Percentiles rank a stretch among this genome's conserved stretches.
phyloP scores from a whole-genome alignment of 768 basidiomycete species.

The Phlebiopsis flavidoalba region DNA sequence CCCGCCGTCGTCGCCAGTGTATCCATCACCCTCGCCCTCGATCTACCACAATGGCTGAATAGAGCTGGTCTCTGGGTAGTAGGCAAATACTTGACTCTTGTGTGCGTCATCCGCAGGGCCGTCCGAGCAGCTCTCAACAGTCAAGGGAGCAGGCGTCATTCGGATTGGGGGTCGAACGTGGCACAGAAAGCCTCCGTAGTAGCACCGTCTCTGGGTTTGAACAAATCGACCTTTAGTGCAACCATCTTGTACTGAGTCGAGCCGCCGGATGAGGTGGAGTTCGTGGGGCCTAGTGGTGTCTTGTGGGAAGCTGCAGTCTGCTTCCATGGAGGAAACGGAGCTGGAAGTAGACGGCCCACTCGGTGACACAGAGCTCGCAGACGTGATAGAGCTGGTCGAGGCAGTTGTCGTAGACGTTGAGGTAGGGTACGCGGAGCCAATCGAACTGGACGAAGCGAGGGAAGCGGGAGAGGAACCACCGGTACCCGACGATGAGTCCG shows the following conservation, averaged over 20 bases:
- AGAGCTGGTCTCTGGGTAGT: conserved; percentile 39
- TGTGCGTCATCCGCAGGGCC: conserved; percentile 20
- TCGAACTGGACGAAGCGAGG: neutral
- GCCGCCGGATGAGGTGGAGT: conserved; percentile 16
- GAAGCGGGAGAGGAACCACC: neutral
- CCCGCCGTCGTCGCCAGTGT: conserved; percentile 18
- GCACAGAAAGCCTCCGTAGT: conserved; percentile 45
- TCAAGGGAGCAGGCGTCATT: conserved; percentile 42
- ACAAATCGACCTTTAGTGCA: conserved; percentile 39
- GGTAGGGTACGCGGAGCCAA: neutral
- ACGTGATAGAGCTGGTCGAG: neutral
- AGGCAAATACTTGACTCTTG: conserved; percentile 57
- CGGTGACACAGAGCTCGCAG: neutral
- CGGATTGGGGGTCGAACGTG: conserved; percentile 55
- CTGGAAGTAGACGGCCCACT: neutral
- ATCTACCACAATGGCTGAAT: conserved; percentile 50
- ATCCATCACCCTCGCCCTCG: conserved; percentile 22
- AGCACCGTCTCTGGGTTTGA: conserved; percentile 31
- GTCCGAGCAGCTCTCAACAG: conserved; percentile 38
- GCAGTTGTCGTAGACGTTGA: neutral
- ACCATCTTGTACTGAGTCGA: conserved; percentile 26
- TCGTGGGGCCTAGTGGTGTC: neutral
- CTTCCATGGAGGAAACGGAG: conserved; percentile 12
- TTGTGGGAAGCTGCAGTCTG: conserved; percentile 16
- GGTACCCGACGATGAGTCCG: neutral